These are phyloP conservation scores for Candida bentonensis DNA, from an alignment of 805 yeast species.

Conservation along the genomic window DNA sequence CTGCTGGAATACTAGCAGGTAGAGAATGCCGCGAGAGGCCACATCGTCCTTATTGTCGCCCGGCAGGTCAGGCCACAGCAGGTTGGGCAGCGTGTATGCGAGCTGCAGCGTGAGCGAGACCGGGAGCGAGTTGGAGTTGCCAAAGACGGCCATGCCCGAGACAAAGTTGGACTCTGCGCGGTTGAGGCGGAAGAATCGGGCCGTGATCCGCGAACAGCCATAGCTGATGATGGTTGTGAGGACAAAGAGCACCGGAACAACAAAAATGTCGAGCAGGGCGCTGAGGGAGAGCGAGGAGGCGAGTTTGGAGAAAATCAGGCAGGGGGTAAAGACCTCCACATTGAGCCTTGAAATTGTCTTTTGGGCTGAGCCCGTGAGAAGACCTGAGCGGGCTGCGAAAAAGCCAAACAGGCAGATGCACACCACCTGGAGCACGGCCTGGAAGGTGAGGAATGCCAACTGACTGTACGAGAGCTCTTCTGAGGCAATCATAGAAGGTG, in stretches of 20 bases:
- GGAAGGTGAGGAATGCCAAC: constrained; percentile 59
- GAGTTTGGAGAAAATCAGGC: constrained; percentile 75
- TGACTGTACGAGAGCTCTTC: constrained; percentile 16
- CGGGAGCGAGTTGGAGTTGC: constrained; percentile 89
- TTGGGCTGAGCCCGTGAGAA: constrained; percentile 60
- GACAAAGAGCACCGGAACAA: constrained; percentile 78
- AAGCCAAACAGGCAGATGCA: constrained; percentile 77
- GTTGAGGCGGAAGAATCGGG: constrained; percentile 43
- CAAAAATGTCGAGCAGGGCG: constrained; percentile 64
- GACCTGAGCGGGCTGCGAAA: constrained; percentile 61
- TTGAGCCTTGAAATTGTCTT: constrained; percentile 63
- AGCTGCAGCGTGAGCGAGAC: constrained; percentile 72
- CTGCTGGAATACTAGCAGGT: constrained; percentile 50
- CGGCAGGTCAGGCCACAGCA: constrained; percentile 42
- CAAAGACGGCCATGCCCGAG: constrained; percentile 94
- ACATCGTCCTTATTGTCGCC: constrained; percentile 41
- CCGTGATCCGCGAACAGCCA: constrained; percentile 41
- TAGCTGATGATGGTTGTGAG: constrained; percentile 68
- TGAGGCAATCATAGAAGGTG: neutral
- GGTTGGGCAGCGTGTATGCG: constrained; percentile 43
- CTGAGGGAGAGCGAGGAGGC: constrained; percentile 54
- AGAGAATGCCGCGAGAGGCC: constrained; percentile 48
- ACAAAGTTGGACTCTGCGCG: constrained; percentile 77
- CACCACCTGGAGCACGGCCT: constrained; percentile 85
- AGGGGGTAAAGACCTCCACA: constrained; percentile 90